A percentile compares a stretch with the other conserved stretches of the same genome.
Conservation (phyloP, 1,284 basidiomycete species). For the Puccinia triticina region DNA sequence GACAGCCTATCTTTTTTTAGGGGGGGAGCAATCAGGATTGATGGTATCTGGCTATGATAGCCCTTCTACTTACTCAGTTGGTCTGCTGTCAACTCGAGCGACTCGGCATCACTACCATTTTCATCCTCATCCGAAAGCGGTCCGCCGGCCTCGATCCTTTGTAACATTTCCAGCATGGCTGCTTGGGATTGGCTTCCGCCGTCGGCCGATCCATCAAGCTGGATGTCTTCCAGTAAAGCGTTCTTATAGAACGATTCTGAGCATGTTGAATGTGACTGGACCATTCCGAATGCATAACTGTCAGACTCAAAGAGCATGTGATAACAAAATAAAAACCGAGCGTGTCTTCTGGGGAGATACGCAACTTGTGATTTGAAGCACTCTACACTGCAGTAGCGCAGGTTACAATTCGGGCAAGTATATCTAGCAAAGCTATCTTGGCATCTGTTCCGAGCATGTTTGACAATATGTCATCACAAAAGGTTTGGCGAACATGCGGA, state of each 20-base stretch:
- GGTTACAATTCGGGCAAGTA: constrained; percentile 42
- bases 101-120: neutral
- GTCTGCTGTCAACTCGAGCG: neutral
- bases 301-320: neutral
- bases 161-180: constrained; percentile 4
- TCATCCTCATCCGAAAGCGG: neutral
- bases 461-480: no score
- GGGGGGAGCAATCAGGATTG: neutral
- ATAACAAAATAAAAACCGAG: neutral
- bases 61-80: constrained; percentile 1
- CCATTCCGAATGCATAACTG: neutral
- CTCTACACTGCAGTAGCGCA: constrained; percentile 35
- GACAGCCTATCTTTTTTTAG: constrained; percentile 3
- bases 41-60: neutral
- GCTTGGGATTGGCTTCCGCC: neutral
- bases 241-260: constrained; percentile 45
- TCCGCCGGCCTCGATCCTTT: neutral
- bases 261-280: constrained; percentile 32
- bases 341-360: neutral
- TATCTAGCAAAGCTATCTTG: constrained; percentile 19
- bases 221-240: constrained; percentile 24
- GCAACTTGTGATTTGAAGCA: constrained; percentile 38
- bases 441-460: constrained; percentile 11
- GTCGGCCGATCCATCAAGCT: neutral
- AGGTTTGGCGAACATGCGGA: neutral